Evolutionary conservation across 805 yeast species (phyloP), one percentile per base, ranked within the genome.

Genomic region (Yamadazyma endophytica): DNA sequence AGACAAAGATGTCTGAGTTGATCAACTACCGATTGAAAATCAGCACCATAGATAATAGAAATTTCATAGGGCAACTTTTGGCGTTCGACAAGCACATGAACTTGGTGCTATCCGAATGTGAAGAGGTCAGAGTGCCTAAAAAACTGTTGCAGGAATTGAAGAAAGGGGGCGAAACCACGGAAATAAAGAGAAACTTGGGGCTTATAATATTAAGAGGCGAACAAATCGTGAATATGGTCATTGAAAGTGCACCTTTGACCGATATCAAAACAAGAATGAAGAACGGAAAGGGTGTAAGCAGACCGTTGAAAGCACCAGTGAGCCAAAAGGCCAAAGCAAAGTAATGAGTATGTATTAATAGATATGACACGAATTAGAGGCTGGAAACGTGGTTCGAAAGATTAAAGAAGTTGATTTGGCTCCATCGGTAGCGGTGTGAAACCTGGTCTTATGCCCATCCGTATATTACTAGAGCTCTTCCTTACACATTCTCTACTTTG

Each of bases 11-110:
- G 66, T 71, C 88, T 12, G 89, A 82, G 48, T 68, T 90, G 41
- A 61, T 90, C 31, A 72, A 84, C 47, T 82, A 76, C 59, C 71
- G 85, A 36, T 75, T 92, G 32, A 73, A 81, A 33, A 83, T 87
- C 15, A 68, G 79, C 17, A 75, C 90, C 1, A 55, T 75, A n/a
- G 97, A 90, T 58, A 80, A 82, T 4, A 70, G 94, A 25, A 79
- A 77, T 26, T 75, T 84, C 42, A 68, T 79, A 5, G 98, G 98
- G 2, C 79, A 78, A 40, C 68, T 90, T 32, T 58, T 89, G 40
- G 88, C 97, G 6, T 90, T 86, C 54, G 98, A 92, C 56, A 81
- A 81, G 50, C 83, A 82, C 52, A 79, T 89, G 81, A 90, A 90
- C 55, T 52, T 90, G 12, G 95, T 92, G 9, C 61, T 90, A 19